These are phyloP conservation scores for Mychonastes homosphaera DNA, from an alignment of 139 green algal species.

Conservation along the genomic window DNA sequence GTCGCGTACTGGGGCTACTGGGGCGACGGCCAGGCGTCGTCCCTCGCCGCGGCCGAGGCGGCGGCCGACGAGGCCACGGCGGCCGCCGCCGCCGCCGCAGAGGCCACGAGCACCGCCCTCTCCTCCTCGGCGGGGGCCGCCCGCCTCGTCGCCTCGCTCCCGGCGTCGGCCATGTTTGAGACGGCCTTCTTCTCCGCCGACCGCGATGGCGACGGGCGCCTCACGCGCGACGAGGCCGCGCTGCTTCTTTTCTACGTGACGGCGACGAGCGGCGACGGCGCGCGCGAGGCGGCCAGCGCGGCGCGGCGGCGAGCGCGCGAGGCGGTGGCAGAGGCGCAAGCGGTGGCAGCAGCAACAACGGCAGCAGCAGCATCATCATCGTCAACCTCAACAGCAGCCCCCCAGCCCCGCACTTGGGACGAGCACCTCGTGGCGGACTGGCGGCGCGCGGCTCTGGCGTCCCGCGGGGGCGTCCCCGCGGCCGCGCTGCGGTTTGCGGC, in stretches of 20 bases:
- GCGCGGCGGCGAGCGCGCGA: too few species aligned
- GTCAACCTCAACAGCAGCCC: neutral
- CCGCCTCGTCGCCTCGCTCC: too few species aligned
- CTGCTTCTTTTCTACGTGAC: neutral
- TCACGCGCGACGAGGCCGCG: conserved; percentile 3
- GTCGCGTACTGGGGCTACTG: neutral
- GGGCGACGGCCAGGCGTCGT: neutral
- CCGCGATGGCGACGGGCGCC: conserved; percentile 9
- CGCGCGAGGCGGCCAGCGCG: neutral
- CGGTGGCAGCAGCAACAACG: neutral
- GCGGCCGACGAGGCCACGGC: neutral
- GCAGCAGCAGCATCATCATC: neutral
- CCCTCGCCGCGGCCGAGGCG: neutral
- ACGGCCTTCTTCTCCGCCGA: neutral
- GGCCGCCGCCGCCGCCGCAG: too few species aligned
- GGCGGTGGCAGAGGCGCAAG: neutral
- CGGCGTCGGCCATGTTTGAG: neutral
- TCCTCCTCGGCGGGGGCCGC: neutral
- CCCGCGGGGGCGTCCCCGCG: neutral
- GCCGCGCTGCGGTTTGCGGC: neutral
- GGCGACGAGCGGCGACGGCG: neutral
- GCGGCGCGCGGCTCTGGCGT: neutral
- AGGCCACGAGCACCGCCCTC: neutral
- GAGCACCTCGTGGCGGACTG: conserved; percentile 17
- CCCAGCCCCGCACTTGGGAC: conserved; percentile 10